A percentile compares a stretch with the other conserved stretches of the same genome.
Conservation (phyloP, 2,329 filamentous ascomycete species). For the Fusarium sp. region DNA sequence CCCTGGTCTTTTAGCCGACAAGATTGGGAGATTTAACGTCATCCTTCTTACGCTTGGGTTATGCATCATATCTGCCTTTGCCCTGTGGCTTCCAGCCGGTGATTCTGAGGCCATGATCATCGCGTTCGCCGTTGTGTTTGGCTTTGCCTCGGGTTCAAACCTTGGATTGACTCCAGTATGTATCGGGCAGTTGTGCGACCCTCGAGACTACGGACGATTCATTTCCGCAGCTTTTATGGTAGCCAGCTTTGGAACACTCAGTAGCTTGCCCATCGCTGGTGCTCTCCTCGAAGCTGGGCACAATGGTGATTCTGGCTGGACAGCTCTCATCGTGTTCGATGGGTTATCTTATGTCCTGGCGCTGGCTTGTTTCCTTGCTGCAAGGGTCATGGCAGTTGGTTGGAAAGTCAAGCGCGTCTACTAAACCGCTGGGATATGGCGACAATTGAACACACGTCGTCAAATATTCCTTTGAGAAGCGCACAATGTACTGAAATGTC, state of each 20-base stretch:
- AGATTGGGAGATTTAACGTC: slow-evolving; percentile 83
- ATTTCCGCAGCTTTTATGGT: slow-evolving; percentile 83
- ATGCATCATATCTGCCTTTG: slow-evolving; percentile 69
- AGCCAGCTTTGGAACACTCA: slow-evolving; percentile 76
- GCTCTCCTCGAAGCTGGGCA: slow-evolving; percentile 51
- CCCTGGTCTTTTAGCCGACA: slow-evolving; percentile 82
- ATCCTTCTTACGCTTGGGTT: slow-evolving; percentile 76
- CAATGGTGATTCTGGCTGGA: slow-evolving; percentile 52
- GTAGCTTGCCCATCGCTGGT: slow-evolving; percentile 62
- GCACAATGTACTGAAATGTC: slow-evolving; percentile 25
- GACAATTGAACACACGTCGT: not conserved
- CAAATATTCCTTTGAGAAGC: slow-evolving; percentile 6
- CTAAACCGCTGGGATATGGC: slow-evolving; percentile 2
- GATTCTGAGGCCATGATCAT: slow-evolving; percentile 70
- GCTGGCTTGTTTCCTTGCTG: slow-evolving; percentile 38
- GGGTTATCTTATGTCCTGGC: slow-evolving; percentile 48
- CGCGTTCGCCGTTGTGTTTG: slow-evolving; percentile 79
- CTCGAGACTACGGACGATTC: slow-evolving; percentile 80
- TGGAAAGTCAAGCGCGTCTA: slow-evolving; percentile 38
- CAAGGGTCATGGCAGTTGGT: slow-evolving; percentile 38
- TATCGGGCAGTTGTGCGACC: slow-evolving; percentile 82
- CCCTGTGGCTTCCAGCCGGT: slow-evolving; percentile 77
- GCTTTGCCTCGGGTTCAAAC: slow-evolving; percentile 82
- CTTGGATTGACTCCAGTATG: slow-evolving; percentile 84
- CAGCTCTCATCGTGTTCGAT: slow-evolving; percentile 56